Conservation (phyloP, 2,329 filamentous ascomycete genomes). For the Sclerotinia minor region DNA sequence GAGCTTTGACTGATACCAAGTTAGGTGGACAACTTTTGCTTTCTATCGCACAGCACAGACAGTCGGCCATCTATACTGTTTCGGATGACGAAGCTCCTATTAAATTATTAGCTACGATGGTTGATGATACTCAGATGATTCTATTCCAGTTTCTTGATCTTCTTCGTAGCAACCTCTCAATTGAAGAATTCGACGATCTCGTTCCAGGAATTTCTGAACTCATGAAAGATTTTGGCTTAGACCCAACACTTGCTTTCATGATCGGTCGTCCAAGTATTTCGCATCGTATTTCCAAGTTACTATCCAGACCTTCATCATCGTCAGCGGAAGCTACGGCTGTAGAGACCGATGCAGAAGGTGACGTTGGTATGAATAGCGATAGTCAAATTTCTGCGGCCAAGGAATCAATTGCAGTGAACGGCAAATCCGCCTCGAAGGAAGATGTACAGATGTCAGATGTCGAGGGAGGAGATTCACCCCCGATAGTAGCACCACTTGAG, state of each 20-base stretch:
- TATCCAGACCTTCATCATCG: slow-evolving; percentile 28
- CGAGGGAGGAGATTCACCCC: slow-evolving; percentile 33
- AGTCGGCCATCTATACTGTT: slow-evolving; percentile 77
- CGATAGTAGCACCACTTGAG: slow-evolving; percentile 48
- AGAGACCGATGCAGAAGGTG: slow-evolving; percentile 55
- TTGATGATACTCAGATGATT: slow-evolving; percentile 86
- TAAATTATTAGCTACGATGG: slow-evolving; percentile 82
- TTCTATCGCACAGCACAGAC: slow-evolving; percentile 84
- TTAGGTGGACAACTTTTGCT: slow-evolving; percentile 83
- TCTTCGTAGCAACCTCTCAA: slow-evolving; percentile 74
- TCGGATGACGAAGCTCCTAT: slow-evolving; percentile 75
- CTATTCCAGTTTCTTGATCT: slow-evolving; percentile 88
- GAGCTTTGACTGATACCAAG: slow-evolving; percentile 72
- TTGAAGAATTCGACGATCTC: slow-evolving; percentile 73
- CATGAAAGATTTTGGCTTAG: slow-evolving; percentile 75
- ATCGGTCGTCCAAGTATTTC: slow-evolving; percentile 75
- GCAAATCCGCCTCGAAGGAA: slow-evolving; percentile 29
- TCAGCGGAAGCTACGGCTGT: slow-evolving; percentile 14
- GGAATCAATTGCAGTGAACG: slow-evolving; percentile 26
- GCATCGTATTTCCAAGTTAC: slow-evolving; percentile 53
- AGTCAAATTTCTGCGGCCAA: slow-evolving; percentile 25
- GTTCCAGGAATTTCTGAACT: slow-evolving; percentile 75
- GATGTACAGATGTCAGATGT: slow-evolving; percentile 47
- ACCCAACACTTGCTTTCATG: slow-evolving; percentile 79
- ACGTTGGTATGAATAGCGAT: slow-evolving; percentile 45